Conservation (phyloP, 495 filamentous ascomycete species). For the Xylaria acuta region DNA sequence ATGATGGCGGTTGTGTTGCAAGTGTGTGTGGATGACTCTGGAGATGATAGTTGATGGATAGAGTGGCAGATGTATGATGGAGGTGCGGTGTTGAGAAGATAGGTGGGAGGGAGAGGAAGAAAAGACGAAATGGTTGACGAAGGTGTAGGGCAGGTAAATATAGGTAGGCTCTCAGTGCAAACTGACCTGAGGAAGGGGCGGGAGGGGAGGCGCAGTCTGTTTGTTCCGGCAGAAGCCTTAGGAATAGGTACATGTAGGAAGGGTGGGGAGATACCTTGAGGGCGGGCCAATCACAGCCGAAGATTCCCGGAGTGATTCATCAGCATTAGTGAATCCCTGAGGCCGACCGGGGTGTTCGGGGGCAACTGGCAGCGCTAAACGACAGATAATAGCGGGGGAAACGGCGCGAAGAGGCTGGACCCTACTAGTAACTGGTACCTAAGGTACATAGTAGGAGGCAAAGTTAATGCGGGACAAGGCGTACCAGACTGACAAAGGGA, state of each 20-base stretch:
- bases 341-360: conserved; percentile 4
- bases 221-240: conserved; percentile 37
- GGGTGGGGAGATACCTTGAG: conserved; percentile 24
- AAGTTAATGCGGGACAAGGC: conserved; percentile 2
- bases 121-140: conserved; percentile 13
- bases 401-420: conserved; percentile 25
- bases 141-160: conserved; percentile 15
- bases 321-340: conserved; percentile 21
- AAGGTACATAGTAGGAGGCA: not conserved
- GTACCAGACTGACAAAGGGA: not conserved
- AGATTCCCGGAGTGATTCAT: conserved; percentile 38
- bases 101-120: conserved; percentile 22
- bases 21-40: conserved; percentile 19
- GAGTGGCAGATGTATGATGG: conserved; percentile 46
- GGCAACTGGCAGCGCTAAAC: conserved; percentile 11
- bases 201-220: conserved; percentile 30
- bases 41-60: conserved; percentile 14
- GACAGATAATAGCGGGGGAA: conserved; percentile 25
- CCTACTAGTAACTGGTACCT: conserved; percentile 2
- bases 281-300: conserved; percentile 31
- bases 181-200: conserved; percentile 27
- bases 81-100: conserved; percentile 11
- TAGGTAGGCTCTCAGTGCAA: conserved; percentile 24
- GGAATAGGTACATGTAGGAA: conserved; percentile 36
- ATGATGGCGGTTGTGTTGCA: conserved; percentile 55